Conservation (phyloP, 257 asterid species). For the Rubia yunnanensis region DNA sequence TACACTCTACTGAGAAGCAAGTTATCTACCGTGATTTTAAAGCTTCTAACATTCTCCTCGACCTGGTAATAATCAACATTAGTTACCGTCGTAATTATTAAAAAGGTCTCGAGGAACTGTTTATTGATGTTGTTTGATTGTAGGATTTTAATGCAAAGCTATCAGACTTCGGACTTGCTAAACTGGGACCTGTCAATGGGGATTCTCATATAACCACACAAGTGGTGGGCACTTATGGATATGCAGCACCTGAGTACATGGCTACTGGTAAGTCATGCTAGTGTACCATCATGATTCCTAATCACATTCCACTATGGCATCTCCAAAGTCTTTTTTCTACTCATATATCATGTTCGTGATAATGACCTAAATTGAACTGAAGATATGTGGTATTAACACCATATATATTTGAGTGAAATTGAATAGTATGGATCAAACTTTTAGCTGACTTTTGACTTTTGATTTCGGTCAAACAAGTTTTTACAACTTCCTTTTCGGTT, state of each 20-base stretch:
- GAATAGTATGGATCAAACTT: too few relatives aligned
- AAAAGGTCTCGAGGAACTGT: too few relatives aligned
- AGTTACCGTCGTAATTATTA: too few relatives aligned
- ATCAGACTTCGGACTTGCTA: slow-evolving; percentile 89
- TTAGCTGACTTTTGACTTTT: too few relatives aligned
- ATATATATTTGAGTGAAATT: too few relatives aligned
- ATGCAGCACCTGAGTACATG: slow-evolving; percentile 85
- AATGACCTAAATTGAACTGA: too few relatives aligned
- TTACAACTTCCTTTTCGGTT: too few relatives aligned
- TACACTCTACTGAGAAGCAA: slow-evolving; percentile 59
- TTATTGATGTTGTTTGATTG: neutral
- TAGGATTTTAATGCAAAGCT: slow-evolving; percentile 73
- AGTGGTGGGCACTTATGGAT: slow-evolving; percentile 74
- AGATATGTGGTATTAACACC: too few relatives aligned
- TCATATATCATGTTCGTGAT: too few relatives aligned
- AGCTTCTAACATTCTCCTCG: slow-evolving; percentile 69
- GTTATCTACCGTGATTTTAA: slow-evolving; percentile 79
- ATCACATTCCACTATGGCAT: neutral
- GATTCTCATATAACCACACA: slow-evolving; percentile 66
- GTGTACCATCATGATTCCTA: neutral
- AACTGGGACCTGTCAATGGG: slow-evolving; percentile 74
- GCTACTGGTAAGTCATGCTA: slow-evolving; percentile 48
- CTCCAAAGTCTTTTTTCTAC: neutral
- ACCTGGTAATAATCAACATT: slow-evolving; percentile 23
- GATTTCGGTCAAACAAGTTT: too few relatives aligned